Percentiles rank a stretch among this genome's conserved stretches.
Conservation (phyloP, 2,329 filamentous ascomycete genomes). For the Drechslerella coelobrocha region DNA sequence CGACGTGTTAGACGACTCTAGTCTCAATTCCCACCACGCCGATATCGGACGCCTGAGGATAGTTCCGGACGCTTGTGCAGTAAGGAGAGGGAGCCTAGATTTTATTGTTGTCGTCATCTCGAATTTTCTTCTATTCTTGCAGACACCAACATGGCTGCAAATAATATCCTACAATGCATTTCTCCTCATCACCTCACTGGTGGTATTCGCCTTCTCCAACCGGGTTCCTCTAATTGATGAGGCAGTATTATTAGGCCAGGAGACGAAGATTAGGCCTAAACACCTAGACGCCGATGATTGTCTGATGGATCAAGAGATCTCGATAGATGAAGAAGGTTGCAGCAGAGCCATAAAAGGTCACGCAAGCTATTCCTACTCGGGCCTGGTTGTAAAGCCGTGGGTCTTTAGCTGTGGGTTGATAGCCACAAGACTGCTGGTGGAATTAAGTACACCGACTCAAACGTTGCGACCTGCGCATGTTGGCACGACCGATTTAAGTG, state of each 20-base stretch:
- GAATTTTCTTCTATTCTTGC: constrained; percentile 23
- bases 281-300: constrained; percentile 24
- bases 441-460: not conserved
- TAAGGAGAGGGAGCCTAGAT: constrained; percentile 22
- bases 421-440: constrained; percentile 17
- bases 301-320: constrained; percentile 3
- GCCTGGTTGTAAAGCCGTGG: constrained; percentile 22
- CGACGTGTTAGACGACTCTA: not conserved
- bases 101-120: constrained; percentile 8
- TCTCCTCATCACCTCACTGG: not conserved
- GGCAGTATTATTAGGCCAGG: not conserved
- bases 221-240: not conserved
- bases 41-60: too few relatives aligned
- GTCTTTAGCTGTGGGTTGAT: constrained; percentile 32
- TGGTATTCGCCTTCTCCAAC: not conserved
- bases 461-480: not conserved
- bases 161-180: constrained; percentile 17
- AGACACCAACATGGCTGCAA: constrained; percentile 46
- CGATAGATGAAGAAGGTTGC: not conserved
- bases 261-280: not conserved
- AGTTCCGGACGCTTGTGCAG: constrained; percentile 11
- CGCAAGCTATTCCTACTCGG: not conserved
- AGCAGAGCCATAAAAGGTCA: not conserved
- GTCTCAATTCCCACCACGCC: not conserved
- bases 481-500: not conserved